Base-by-base conservation (phyloP, 2,329 filamentous ascomycete species). In the Diaporthe citri region DNA sequence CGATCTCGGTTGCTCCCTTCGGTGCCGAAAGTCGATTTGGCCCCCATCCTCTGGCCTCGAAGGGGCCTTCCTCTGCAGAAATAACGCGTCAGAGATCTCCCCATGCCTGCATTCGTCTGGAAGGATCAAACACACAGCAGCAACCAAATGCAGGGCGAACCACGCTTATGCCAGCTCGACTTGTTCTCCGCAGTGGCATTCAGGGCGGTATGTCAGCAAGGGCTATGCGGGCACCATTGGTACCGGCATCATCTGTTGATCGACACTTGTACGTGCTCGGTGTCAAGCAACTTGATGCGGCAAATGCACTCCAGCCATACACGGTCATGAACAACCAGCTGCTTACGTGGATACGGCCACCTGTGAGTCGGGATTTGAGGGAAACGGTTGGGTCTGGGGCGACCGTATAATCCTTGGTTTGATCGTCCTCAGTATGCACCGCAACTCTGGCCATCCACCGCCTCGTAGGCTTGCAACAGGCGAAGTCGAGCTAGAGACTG, bases 121-220 rank as follows among this genome's bases (percentile, higher is more conserved):
- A 39, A 67, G 64, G 64, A 67, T 67, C 64, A 52, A 39, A 52
- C 64, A 52, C 46, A 67, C 62, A 67, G 64, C 64, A 48, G 46
- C 20, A 39, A 48, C 46, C 46, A 39, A 41, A 36, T 52, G 64
- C 62, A 67, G 48, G 64, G 64, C 64, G 64, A 51, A 52, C 64
- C 31, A 67, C 46, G 64, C 64, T 67, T 67, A 67, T 67, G 64
- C 64, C 28, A 67, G 8, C 51, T 15, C n/a, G 3, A 31, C 64
- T 52, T 52, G 64, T 28, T 20, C 48, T 52, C 22, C 46, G 31
- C 64, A 52, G 31, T 41, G 46, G 64, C 13, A 52, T 36, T 52
- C 31, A 52, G 64, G 46, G 64, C 64, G 13, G 12, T 15, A 67
- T 39, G 64, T 52, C 64, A 67, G 64, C 64, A 67, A 39, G 46